These are phyloP conservation scores for Quercus tomentella DNA, from an alignment of 331 rosid genomes.

Conservation along the genomic window DNA sequence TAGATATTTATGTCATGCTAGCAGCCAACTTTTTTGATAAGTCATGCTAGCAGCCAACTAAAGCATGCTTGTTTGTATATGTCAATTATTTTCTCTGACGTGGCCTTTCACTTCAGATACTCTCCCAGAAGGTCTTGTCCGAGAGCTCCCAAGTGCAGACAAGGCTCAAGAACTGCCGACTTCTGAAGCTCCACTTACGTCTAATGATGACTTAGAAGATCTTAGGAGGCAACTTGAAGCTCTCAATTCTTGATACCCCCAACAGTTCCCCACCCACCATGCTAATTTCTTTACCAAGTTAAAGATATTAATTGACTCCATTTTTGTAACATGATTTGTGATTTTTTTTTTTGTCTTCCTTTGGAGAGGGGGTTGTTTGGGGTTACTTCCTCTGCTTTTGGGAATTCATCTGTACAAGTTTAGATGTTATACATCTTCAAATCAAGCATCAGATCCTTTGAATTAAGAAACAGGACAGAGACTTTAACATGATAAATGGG, in stretches of 20 bases:
- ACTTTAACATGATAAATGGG: too few species aligned
- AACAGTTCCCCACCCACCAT: not conserved
- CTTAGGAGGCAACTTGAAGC: constrained; percentile 82
- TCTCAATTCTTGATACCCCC: constrained; percentile 52
- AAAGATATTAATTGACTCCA: not conserved
- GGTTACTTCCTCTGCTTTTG: too few species aligned
- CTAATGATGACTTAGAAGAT: constrained; percentile 74
- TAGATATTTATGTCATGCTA: not conserved
- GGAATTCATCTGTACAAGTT: too few species aligned
- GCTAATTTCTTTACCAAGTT: not conserved
- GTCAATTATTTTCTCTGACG: not conserved
- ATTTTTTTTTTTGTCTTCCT: too few species aligned
- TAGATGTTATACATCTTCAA: too few species aligned
- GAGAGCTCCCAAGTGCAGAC: constrained; percentile 74
- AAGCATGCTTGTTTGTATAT: not conserved
- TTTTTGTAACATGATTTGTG: not conserved
- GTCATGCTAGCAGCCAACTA: not conserved
- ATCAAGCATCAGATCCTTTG: not conserved
- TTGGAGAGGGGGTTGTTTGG: too few species aligned
- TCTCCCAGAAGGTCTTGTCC: constrained; percentile 56
- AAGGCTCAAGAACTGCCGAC: constrained; percentile 31
- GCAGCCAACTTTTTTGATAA: not conserved
- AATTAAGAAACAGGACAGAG: not conserved
- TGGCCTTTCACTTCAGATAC: constrained; percentile 18
- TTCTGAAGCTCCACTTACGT: constrained; percentile 25